phyloP scores from a whole-genome alignment of 2,329 filamentous ascomycete species.

The Trichoderma afroharzianum region DNA sequence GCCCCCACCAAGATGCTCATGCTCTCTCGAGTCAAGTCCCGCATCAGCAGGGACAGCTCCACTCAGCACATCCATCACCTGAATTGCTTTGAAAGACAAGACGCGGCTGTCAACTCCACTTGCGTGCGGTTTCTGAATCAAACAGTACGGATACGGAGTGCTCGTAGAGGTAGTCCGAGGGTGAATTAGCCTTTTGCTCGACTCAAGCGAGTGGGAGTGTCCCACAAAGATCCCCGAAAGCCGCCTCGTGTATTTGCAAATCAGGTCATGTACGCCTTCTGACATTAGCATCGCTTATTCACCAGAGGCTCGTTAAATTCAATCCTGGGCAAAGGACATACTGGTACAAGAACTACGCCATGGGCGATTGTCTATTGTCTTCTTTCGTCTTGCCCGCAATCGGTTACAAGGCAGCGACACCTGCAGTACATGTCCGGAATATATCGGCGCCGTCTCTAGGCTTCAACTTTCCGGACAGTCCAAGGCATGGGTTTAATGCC shows the following conservation, averaged over 20 bases:
- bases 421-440: not conserved
- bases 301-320: not conserved
- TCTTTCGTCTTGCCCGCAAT: not conserved
- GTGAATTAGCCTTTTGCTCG: not conserved
- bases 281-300: not conserved
- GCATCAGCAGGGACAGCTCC: not conserved
- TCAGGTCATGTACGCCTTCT: not conserved
- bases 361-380: not conserved
- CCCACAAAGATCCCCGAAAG: not conserved
- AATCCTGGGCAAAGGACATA: not conserved
- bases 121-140: not conserved
- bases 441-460: slow-evolving; percentile 1
- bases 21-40: not conserved
- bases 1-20: not conserved
- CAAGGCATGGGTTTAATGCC: not conserved
- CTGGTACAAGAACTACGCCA: not conserved
- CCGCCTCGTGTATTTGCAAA: not conserved
- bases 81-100: not conserved
- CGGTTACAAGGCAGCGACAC: not conserved
- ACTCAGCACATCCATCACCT: not conserved
- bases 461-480: not conserved
- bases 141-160: not conserved
- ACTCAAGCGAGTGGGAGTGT: not conserved
- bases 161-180: not conserved
- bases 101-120: not conserved